Evolutionary conservation across 1,139 yeast species (phyloP), one percentile per base, ranked within the genome.

Genomic region (Scheffersomyces illinoinensis): DNA sequence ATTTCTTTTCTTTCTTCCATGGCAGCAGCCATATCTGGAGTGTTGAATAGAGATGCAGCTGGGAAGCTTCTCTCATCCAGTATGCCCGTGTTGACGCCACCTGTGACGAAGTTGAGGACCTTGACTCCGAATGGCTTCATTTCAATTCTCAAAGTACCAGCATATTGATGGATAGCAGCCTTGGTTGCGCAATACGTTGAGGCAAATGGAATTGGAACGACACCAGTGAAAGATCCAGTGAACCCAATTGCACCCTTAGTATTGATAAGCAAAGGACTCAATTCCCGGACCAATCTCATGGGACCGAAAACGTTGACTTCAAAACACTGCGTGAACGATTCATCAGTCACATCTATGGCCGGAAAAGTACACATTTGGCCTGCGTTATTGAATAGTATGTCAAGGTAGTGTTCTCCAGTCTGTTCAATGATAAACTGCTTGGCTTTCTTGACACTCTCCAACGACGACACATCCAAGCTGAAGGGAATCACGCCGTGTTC

Each of bases 1-100:
- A 90, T 86, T 56, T 77, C 73, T 66, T 85, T 83, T 71, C 96
- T 81, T 53, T 71, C 76, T 26, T 70, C 74, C 60, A 89, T 75
- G 0, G 88, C 83, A 26, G 73, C 78, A 24, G 70, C 72, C 62
- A 88, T 87, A 56, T 76, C 84, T 4, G 84, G 85, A 54, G 81
- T 78, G 59, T 82, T 76, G 71, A 80, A 90, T 51, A 86, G 66
- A 0, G 95, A 88, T 47, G 71, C 75, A 39, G 73, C 73, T 2
- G 92, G 90, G 51, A 89, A 71, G 0, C 85, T 80, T 53, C 65
- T 54, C 33, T 60, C 77, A 64, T 86, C 89, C 0, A 84, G 87
- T 61, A 78, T 75, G 17, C 72, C 76, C n/a, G 81, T 77, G 55
- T 77, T 69, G 4, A 78, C 81, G 3, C 78, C 81, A 2, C 83